phyloP scores from a whole-genome alignment of 768 basidiomycete genomes.

The Pulveroboletus sp. region DNA sequence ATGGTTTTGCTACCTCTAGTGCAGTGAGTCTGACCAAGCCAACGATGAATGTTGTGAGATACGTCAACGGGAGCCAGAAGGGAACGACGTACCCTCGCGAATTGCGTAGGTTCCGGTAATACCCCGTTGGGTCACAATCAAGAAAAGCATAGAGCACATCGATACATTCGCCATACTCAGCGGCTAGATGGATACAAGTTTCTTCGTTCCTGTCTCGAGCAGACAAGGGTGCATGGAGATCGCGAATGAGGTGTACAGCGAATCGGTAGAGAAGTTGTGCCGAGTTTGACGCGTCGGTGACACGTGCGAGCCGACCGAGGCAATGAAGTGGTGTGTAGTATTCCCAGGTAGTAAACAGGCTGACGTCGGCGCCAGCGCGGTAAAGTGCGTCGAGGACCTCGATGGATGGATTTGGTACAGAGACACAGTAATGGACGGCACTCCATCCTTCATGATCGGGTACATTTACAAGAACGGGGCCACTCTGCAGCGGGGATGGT shows the following conservation, averaged over 20 bases:
- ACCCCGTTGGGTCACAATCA: conserved; percentile 55
- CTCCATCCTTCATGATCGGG: conserved; percentile 70
- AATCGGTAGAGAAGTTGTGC: conserved; percentile 49
- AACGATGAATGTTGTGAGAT: neutral
- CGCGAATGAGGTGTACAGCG: conserved; percentile 60
- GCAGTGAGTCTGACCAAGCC: conserved; percentile 44
- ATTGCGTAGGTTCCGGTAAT: conserved; percentile 59
- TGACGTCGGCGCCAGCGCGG: conserved; percentile 69
- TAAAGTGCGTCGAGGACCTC: conserved; percentile 67
- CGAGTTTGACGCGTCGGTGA: conserved; percentile 33
- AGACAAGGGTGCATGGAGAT: conserved; percentile 64
- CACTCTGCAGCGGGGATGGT: conserved; percentile 35
- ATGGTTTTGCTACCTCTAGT: conserved; percentile 60
- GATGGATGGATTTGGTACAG: conserved; percentile 49
- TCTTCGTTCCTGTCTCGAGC: conserved; percentile 65
- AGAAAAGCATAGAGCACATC: conserved; percentile 61
- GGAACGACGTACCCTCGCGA: conserved; percentile 55
- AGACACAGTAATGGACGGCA: conserved; percentile 65
- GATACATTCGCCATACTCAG: conserved; percentile 64
- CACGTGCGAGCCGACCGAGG: conserved; percentile 42
- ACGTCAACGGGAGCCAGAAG: neutral
- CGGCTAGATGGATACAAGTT: conserved; percentile 77
- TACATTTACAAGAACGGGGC: conserved; percentile 58
- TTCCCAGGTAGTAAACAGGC: conserved; percentile 60
- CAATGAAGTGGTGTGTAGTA: conserved; percentile 68